Base-by-base conservation (phyloP, 345 rosid genomes). In the Syzygium oleosum region DNA sequence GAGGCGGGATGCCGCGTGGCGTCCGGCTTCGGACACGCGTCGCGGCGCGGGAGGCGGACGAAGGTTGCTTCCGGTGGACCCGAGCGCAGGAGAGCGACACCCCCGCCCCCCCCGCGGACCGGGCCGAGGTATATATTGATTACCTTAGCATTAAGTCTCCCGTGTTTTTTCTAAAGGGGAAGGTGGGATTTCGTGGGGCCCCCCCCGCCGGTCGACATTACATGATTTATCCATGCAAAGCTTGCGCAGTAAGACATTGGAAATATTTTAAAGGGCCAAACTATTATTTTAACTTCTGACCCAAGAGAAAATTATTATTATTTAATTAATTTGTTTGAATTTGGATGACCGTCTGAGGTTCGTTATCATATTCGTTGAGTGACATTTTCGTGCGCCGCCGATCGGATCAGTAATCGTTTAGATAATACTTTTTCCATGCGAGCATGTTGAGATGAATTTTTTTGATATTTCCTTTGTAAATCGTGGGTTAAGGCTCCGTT, bases 391-490 rank as follows among this genome's bases (percentile, higher is more conserved):
- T 34, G 21, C 23, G 0, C 1, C 0, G 0, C 9, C 1, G 2
- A 15, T 65, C 11, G 2, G 1, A 65, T 65, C 5, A 6, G 46
- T 43, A 43, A 43, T 43, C 46, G 46, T 43, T 43, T 43, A 8
- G 1, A 34, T 9, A 2, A 0, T 16, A 17, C 3, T 68, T 8
- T 68, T 68, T 2, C 2, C 2, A 1, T 34, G 4, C 5, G 16
- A 68, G 13, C 41, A 34, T 68, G 23, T 17, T 6, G 1, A 17
- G 23, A 31, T 68, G 46, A 19, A 7, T 16, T 65, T 31, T 31
- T 31, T 65, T 8, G 11, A 55, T 29, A 63, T 65, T 14, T 2
- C 11, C 12, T 31, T 34, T 4, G 9, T 29, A 29, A 63, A 63
- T 29, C 4, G 4, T 43, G 46, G 5, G 46, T 43, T 43, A 43